Evolutionary conservation across 805 yeast genomes (phyloP).

Genomic region (Teunomyces aglyptinius): DNA sequence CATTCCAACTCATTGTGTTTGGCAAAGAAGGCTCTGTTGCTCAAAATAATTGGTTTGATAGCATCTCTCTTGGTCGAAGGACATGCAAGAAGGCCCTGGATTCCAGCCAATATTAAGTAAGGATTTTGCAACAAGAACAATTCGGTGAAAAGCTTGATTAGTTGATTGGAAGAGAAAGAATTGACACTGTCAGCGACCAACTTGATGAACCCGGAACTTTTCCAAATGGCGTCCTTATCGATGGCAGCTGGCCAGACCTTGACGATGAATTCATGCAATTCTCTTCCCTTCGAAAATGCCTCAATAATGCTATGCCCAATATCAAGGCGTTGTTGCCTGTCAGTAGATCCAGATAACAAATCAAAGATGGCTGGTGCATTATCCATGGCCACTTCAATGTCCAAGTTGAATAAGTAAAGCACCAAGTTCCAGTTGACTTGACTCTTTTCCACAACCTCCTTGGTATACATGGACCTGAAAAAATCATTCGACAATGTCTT

Average conservation of each 20-base stretch:
- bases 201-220: constrained; percentile 24
- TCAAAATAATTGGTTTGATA: constrained; percentile 10
- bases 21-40: constrained; percentile 13
- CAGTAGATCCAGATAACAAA: constrained; percentile 5
- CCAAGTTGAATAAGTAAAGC: constrained; percentile 48
- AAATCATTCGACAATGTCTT: constrained; percentile 55
- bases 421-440: constrained; percentile 46
- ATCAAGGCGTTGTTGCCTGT: constrained; percentile 5
- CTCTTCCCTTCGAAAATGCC: constrained; percentile 58
- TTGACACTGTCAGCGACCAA: constrained; percentile 41
- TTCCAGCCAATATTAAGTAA: constrained; percentile 16
- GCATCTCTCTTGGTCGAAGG: constrained; percentile 17
- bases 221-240: constrained; percentile 20
- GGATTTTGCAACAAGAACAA: constrained; percentile 1
- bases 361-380: constrained; percentile 35
- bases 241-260: constrained; percentile 40
- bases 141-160: constrained; percentile 15
- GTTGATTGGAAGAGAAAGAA: constrained; percentile 48
- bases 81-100: constrained; percentile 43
- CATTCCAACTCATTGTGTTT: constrained; percentile 28
- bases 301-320: constrained; percentile 36
- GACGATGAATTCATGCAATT: constrained; percentile 46
- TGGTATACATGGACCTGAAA: constrained; percentile 38
- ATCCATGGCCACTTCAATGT: constrained; percentile 56
- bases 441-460: constrained; percentile 19